Percentiles rank a stretch among this genome's conserved stretches.
Conservation (phyloP, 2,329 filamentous ascomycete species). For the Hirsutella thompsonii region DNA sequence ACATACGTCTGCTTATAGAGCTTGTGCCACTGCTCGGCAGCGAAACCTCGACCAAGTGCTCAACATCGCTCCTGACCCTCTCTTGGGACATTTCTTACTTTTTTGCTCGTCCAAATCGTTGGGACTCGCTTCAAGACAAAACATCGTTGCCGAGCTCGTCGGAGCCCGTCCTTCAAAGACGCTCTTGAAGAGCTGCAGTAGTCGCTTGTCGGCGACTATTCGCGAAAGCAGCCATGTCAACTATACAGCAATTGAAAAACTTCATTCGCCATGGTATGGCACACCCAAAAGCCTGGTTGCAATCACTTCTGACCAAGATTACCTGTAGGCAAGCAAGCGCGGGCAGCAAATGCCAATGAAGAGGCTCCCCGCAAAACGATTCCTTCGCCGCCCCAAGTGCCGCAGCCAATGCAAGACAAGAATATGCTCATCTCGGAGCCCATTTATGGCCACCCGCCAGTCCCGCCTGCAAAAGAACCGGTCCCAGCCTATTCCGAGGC, state of each 20-base stretch:
- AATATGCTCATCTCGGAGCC: constrained; percentile 38
- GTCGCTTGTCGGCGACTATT: constrained; percentile 9
- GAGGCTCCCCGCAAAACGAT: constrained; percentile 41
- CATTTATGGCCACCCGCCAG: constrained; percentile 18
- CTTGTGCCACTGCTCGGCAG: background rate
- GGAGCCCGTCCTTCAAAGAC: background rate
- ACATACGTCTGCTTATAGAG: background rate
- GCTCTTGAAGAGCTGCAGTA: background rate
- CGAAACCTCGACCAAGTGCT: background rate
- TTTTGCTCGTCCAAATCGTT: no score
- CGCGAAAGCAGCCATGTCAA: constrained; percentile 36
- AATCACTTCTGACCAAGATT: no score
- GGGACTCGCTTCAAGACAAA: no score
- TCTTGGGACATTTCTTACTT: no score
- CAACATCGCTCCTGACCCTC: background rate
- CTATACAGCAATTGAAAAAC: constrained; percentile 94
- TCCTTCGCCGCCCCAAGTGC: constrained; percentile 31
- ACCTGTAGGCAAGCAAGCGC: constrained; percentile 69
- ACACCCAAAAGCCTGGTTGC: no score
- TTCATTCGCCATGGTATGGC: constrained; percentile 86
- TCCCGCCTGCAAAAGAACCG: constrained; percentile 27
- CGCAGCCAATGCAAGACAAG: constrained; percentile 40
- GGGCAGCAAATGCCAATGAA: constrained; percentile 41
- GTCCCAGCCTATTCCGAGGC: constrained; percentile 49
- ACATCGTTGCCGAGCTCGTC: background rate